Evolutionary conservation across 495 filamentous ascomycete species (phyloP), one percentile per base, ranked within the genome.

Genomic region (Aspergillus taichungensis): DNA sequence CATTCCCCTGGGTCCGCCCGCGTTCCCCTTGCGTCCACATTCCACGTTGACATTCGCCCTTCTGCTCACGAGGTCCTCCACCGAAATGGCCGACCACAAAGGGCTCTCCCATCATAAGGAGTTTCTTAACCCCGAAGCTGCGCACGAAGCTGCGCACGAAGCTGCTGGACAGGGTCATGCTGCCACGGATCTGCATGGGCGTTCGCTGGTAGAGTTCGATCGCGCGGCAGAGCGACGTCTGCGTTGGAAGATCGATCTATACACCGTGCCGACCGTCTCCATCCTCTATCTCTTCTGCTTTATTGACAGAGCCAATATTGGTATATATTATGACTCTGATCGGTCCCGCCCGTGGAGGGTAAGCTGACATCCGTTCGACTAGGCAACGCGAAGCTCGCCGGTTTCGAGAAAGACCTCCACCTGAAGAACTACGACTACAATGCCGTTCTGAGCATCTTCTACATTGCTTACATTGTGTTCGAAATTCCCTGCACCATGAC

Each of bases 401-500:
- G 67, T 1, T 59, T 71, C 43, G 56, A 60, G 29, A 55, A 60
- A 43, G 76, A 81, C 44, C 56, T 81, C 5, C 54, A 63, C 29
- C 73, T 87, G 45, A 61, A 62, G 14, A 54, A 61, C 18, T 71
- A 80, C 37, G 75, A 84, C 43, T 85, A 85, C 58, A 85, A 85
- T 53, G 69, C 70, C 9, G 74, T 84, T 10, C 59, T 85, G n/a
- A 72, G 70, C 9, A 72, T 85, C 44, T 87, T 86, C 67, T 86
- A 80, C 55, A 67, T 85, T 36, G 75, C 82, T 9, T 87, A 84
- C 43, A 85, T 91, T 49, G 46, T 88, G 38, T 89, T 90, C 49
- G 87, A 92, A 59, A 77, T 87, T 37, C 87, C 87, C 0, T 85
- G 83, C 31, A 92, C 88, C 57, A 63, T 77, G 31, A 59, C 56